A percentile compares a stretch with the other conserved stretches of the same genome.
phyloP scores from a whole-genome alignment of 352 stramenopile species.

The Phytophthora melonis region DNA sequence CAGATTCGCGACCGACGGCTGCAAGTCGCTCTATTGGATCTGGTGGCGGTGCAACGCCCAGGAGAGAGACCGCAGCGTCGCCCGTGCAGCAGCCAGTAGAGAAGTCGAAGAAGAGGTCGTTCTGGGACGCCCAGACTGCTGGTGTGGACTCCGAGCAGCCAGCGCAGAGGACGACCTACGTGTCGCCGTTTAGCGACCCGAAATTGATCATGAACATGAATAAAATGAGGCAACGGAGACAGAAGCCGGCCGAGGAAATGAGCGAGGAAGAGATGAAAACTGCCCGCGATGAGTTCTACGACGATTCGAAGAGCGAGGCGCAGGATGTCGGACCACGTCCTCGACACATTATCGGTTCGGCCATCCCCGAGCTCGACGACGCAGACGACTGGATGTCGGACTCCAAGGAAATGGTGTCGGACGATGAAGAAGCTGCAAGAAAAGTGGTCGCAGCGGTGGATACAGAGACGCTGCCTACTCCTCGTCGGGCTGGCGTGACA shows the following conservation, averaged over 20 bases:
- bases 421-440: conserved; percentile 15
- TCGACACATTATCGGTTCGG: conserved; percentile 54
- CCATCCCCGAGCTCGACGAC: conserved; percentile 39
- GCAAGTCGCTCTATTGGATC: background rate
- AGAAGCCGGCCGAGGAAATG: conserved; percentile 24
- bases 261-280: conserved; percentile 34
- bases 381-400: conserved; percentile 75
- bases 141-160: conserved; percentile 7
- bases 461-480: background rate
- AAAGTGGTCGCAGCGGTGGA: background rate
- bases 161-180: conserved; percentile 37
- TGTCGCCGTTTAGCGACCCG: conserved; percentile 65
- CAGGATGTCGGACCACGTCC: conserved; percentile 37
- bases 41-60: conserved; percentile 8
- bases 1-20: conserved; percentile 1
- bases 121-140: conserved; percentile 39
- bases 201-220: conserved; percentile 45
- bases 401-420: conserved; percentile 47
- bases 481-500: background rate
- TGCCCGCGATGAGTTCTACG: conserved; percentile 44
- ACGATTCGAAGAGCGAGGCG: conserved; percentile 39
- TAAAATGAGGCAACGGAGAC: conserved; percentile 20
- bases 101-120: conserved; percentile 39
- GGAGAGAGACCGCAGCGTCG: conserved; percentile 7
- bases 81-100: background rate